Base-by-base conservation (phyloP, 2,329 filamentous ascomycete genomes). In the Pochonia chlamydosporia region DNA sequence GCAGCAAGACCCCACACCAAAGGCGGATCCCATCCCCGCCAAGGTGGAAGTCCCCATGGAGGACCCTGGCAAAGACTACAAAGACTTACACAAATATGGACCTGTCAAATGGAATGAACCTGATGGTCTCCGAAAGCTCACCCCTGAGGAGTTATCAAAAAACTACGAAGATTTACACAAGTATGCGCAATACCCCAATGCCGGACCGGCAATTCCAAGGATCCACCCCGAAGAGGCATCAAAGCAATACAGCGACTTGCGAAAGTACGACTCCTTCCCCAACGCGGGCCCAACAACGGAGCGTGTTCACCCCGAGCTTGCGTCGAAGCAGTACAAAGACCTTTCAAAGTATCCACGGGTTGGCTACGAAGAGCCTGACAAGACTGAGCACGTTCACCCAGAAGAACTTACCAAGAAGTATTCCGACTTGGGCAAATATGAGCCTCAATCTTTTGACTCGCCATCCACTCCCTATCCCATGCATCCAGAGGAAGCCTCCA, bases 341-440 rank as follows among this genome's bases (percentile, higher is more conserved):
- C 56, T 68, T 13, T 42, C 54, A 13, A 52, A 58, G 20, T 68
- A 68, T 39, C 58, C 62, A 3, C 44, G 51, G 10, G 53, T 54
- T n/a, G 62, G 62, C 7, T 64, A 55, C 26, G 59, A 63, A 43
- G 62, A 65, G 47, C 52, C 53, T 3, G 31, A 48, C 3, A 49
- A 53, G 37, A 56, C 50, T 3, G 49, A 55, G 18, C 59, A 63
- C 18, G 47, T 61, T n/a, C 64, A 66, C n/a, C 60, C 67, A 9
- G 68, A 70, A 50, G 65, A 69, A 49, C 51, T 61, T 39, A 63
- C 63, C 23, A 71, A 70, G 47, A 52, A 59, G 5, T 70, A 73
- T 37, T 57, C 62, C 8, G 72, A 76, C 46, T 61, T 75, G 43
- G 59, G 61, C 44, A 60, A 66, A 47, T 75, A 76, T 51, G 55